Evolutionary conservation across 345 rosid species (phyloP).

Genomic region (Hibiscus syriacus): DNA sequence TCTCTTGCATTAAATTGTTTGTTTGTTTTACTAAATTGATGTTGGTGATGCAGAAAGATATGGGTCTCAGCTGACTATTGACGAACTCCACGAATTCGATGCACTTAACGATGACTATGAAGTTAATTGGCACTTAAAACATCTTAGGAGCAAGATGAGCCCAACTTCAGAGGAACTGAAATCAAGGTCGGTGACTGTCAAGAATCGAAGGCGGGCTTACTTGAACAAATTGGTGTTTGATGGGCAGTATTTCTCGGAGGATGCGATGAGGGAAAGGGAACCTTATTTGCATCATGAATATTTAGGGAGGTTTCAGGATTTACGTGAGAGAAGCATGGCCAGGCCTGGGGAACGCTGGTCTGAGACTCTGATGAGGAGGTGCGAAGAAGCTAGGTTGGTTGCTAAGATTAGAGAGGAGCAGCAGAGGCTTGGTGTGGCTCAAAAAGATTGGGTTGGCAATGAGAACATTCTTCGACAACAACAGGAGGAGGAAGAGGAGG

Average conservation of each 20-base stretch:
- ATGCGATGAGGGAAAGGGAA: conserved; percentile 93
- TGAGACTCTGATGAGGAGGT: conserved; percentile 80
- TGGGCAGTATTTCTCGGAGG: conserved; percentile 86
- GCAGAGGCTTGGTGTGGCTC: conserved; percentile 74
- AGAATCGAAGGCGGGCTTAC: conserved; percentile 79
- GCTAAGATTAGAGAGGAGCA: conserved; percentile 80
- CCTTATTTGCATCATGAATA: conserved; percentile 94
- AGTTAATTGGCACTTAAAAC: conserved; percentile 74
- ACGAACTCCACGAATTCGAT: conserved; percentile 70
- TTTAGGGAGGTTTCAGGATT: conserved; percentile 93
- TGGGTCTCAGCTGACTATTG: conserved; percentile 48
- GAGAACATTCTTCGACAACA: conserved; percentile 33
- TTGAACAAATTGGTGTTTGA: conserved; percentile 52
- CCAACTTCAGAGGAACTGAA: conserved; percentile 64
- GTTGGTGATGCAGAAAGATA: conserved; percentile 50
- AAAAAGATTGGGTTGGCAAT: conserved; percentile 76
- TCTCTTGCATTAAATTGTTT: too few relatives aligned
- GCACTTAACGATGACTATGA: conserved; percentile 57
- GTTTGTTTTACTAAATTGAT: not conserved
- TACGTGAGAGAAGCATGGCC: conserved; percentile 69
- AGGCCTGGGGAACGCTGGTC: conserved; percentile 97
- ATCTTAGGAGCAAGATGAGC: conserved; percentile 52
- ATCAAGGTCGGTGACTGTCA: conserved; percentile 56
- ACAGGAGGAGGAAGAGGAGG: conserved; percentile 50
- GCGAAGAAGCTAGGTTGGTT: conserved; percentile 73